Percentiles rank a stretch among this genome's conserved stretches.
These are phyloP conservation scores for Astrothelium subdiscretum DNA, from an alignment of 495 filamentous ascomycete genomes.

Conservation along the genomic window DNA sequence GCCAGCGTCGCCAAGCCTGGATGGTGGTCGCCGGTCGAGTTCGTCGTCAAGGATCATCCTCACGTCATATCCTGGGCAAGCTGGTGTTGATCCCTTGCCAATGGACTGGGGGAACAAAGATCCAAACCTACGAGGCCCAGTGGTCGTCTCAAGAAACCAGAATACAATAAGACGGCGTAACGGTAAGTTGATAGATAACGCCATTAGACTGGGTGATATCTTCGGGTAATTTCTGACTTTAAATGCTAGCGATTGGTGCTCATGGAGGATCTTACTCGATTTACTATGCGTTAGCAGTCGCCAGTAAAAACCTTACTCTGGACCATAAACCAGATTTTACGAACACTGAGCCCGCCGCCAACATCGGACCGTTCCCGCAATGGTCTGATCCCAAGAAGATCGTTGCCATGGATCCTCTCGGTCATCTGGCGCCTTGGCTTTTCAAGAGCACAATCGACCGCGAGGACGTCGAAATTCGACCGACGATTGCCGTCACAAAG, in stretches of 20 bases:
- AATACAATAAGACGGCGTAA: conserved; percentile 77
- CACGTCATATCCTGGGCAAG: conserved; percentile 89
- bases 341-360: conserved; percentile 82
- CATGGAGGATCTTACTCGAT: conserved; percentile 97
- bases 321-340: conserved; percentile 89
- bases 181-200: conserved; percentile 38
- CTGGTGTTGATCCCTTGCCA: conserved; percentile 78
- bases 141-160: conserved; percentile 72
- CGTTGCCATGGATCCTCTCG: conserved; percentile 92
- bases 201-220: neutral
- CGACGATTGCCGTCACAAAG: conserved; percentile 88
- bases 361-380: conserved; percentile 76
- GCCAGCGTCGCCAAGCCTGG: neutral
- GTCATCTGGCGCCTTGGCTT: conserved; percentile 77
- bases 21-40: conserved; percentile 14
- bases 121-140: conserved; percentile 58
- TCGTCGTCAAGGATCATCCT: conserved; percentile 57
- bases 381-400: conserved; percentile 92
- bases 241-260: conserved; percentile 48
- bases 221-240: neutral
- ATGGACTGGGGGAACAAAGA: conserved; percentile 82
- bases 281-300: conserved; percentile 89
- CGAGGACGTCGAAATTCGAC: conserved; percentile 73
- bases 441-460: conserved; percentile 57
- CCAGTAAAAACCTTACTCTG: conserved; percentile 71